Evolutionary conservation across 2,329 filamentous ascomycete species (phyloP).

Genomic region (Pyrenophora seminiperda): DNA sequence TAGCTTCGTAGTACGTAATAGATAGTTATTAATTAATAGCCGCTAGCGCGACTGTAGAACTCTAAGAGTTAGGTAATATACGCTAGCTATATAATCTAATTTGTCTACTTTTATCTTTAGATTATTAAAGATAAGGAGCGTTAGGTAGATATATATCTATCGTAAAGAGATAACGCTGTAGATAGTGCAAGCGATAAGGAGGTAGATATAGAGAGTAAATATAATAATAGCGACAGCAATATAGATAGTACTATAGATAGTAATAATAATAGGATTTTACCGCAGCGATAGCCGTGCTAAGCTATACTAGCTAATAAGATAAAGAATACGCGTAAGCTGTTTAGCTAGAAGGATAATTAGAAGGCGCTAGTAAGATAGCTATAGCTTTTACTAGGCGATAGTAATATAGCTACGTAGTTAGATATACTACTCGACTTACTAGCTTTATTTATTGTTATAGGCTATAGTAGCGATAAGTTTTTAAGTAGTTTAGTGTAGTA

Average conservation of each 20-base stretch:
- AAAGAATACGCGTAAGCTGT: slow-evolving; percentile 17
- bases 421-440: slow-evolving; percentile 4
- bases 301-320: slow-evolving; percentile 4
- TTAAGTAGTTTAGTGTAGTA: background rate
- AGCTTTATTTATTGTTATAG: slow-evolving; percentile 8
- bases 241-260: slow-evolving; percentile 1
- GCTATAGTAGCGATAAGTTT: background rate
- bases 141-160: slow-evolving; percentile 7
- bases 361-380: slow-evolving; percentile 15
- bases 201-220: slow-evolving; percentile 6
- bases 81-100: slow-evolving; percentile 14
- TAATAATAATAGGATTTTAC: slow-evolving; percentile 10
- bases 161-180: slow-evolving; percentile 2
- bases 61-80: slow-evolving; percentile 15
- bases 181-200: slow-evolving; percentile 4
- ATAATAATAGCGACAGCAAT: slow-evolving; percentile 7
- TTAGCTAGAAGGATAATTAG: slow-evolving; percentile 12
- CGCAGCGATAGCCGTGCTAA: background rate
- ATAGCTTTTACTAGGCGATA: slow-evolving; percentile 7
- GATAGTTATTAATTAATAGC: slow-evolving; percentile 6
- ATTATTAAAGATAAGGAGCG: slow-evolving; percentile 12
- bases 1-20: slow-evolving; percentile 11
- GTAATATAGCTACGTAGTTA: slow-evolving; percentile 1
- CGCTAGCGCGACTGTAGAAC: slow-evolving; percentile 16
- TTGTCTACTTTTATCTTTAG: slow-evolving; percentile 15